These are phyloP conservation scores for Cladosporium cucumerinum DNA, from an alignment of 2,329 filamentous ascomycete species.

Conservation along the genomic window DNA sequence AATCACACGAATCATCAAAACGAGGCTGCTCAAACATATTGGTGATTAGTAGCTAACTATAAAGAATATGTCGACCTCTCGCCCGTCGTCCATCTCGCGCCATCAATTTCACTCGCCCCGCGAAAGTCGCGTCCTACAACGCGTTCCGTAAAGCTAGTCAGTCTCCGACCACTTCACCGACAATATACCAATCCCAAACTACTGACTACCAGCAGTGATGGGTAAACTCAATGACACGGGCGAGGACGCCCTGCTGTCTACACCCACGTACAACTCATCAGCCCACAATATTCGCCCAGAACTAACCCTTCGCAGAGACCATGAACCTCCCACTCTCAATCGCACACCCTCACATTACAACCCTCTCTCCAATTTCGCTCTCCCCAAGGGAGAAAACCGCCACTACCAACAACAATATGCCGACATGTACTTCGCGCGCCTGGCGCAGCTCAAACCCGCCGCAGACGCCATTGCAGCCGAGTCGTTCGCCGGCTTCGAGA, in stretches of 20 bases:
- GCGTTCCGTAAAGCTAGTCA: neutral
- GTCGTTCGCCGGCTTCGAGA: constrained; percentile 72
- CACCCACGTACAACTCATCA: constrained; percentile 17
- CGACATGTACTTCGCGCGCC: constrained; percentile 93
- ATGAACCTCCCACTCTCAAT: constrained; percentile 44
- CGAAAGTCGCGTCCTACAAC: neutral
- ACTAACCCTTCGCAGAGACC: constrained; percentile 23
- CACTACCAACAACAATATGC: constrained; percentile 94
- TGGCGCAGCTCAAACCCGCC: constrained; percentile 80
- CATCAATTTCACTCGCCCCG: neutral
- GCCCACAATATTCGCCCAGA: no score
- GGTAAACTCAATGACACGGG: constrained; percentile 19
- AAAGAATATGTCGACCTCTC: neutral
- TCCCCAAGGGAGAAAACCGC: constrained; percentile 60
- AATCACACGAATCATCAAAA: neutral
- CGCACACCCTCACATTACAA: constrained; percentile 65
- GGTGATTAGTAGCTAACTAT: neutral
- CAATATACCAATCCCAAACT: neutral
- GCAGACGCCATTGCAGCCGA: constrained; percentile 71
- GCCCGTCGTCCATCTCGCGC: neutral
- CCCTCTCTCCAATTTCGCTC: constrained; percentile 69
- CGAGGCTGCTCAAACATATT: neutral
- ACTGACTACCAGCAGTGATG: constrained; percentile 17
- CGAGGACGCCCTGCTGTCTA: constrained; percentile 25
- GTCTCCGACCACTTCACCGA: neutral